Evolutionary conservation across 2,329 filamentous ascomycete species (phyloP).

Genomic region (Penicillium sp.): DNA sequence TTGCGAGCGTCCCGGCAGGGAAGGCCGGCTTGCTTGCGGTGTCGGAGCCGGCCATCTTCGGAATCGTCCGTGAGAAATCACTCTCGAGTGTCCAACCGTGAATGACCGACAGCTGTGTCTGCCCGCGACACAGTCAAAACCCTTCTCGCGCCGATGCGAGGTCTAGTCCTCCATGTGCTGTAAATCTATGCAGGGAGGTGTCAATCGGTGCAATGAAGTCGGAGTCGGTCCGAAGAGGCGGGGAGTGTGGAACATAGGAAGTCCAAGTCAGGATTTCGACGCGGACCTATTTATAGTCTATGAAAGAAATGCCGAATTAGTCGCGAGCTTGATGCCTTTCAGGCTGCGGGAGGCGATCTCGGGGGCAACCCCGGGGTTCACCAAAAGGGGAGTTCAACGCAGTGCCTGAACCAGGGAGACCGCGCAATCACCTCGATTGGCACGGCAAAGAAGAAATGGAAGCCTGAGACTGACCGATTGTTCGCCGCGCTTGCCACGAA

Average conservation of each 20-base stretch:
- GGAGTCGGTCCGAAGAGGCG: constrained; percentile 11
- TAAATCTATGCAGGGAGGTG: constrained; percentile 20
- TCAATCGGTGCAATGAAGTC: constrained; percentile 12
- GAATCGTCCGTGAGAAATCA: constrained; percentile 10
- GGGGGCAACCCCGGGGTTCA: background rate
- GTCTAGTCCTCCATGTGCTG: constrained; percentile 24
- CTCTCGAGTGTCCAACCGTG: constrained; percentile 8
- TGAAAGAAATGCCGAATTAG: background rate
- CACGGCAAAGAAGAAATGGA: background rate
- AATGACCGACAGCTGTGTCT: constrained; percentile 19
- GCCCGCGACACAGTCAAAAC: constrained; percentile 21
- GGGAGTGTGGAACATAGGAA: constrained; percentile 12
- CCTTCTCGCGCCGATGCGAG: constrained; percentile 18
- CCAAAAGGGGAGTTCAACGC: background rate
- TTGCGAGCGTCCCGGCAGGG: constrained; percentile 37
- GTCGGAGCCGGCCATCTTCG: constrained; percentile 31
- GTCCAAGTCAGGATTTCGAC: constrained; percentile 2
- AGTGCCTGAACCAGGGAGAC: background rate
- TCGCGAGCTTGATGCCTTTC: background rate
- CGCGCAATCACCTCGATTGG: background rate
- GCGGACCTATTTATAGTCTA: background rate
- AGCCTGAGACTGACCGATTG: constrained; percentile 13
- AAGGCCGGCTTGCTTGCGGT: constrained; percentile 25
- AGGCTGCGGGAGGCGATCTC: background rate
- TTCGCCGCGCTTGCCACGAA: constrained; percentile 7